These are phyloP conservation scores for Polygonum aviculare DNA, from an alignment of 148 eudicot species.

Conservation along the genomic window DNA sequence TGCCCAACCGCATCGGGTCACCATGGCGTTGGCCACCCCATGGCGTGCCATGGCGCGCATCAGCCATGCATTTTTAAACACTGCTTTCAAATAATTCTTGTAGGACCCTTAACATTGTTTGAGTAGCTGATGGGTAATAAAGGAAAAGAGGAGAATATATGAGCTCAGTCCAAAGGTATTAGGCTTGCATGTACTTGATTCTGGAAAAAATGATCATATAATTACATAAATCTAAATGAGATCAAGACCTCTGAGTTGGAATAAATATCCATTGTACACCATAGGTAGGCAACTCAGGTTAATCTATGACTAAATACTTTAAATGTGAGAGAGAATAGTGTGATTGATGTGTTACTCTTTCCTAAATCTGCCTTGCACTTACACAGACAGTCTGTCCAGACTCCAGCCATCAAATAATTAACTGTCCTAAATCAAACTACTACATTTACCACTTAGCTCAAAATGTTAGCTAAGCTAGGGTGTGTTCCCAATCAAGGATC, in stretches of 20 bases:
- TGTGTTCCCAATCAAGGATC: background rate
- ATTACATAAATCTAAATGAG: background rate
- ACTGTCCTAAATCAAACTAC: background rate
- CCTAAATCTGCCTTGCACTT: background rate
- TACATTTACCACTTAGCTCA: background rate
- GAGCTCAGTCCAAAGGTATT: background rate
- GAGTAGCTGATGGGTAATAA: background rate
- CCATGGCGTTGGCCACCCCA: too few species aligned
- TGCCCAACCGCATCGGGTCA: too few species aligned
- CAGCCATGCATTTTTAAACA: too few species aligned
- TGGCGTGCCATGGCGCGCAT: too few species aligned
- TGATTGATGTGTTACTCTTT: constrained; percentile 1
- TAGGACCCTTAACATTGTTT: background rate
- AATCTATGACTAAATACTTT: background rate
- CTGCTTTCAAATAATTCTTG: background rate
- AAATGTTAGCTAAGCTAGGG: background rate
- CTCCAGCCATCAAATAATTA: background rate
- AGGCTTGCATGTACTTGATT: background rate
- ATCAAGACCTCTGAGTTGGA: background rate
- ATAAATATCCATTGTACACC: background rate
- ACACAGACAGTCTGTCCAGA: background rate
- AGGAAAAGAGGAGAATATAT: background rate
- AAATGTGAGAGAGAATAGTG: background rate
- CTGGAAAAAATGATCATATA: background rate
- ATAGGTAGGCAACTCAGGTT: background rate